Evolutionary conservation across 148 eudicot species (phyloP).

Genomic region (Rhododendron molle): DNA sequence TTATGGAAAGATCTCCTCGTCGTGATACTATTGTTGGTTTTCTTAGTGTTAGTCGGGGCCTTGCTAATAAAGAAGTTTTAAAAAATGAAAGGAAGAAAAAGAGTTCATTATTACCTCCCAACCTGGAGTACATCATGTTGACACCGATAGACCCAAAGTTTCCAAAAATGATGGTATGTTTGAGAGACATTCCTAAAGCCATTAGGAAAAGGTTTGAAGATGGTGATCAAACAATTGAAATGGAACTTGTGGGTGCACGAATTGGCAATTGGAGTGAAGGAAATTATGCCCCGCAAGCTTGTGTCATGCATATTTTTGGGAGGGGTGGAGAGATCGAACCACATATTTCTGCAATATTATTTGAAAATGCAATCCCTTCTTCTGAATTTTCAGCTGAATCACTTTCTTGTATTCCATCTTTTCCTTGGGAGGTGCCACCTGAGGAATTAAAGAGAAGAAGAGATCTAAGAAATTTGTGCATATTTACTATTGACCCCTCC

Average conservation of each 20-base stretch:
- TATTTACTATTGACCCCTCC: conserved; percentile 83
- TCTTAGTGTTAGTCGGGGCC: conserved; percentile 55
- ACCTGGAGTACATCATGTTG: conserved; percentile 43
- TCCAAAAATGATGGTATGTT: conserved; percentile 68
- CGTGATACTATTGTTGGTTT: conserved; percentile 71
- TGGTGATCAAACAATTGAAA: conserved; percentile 57
- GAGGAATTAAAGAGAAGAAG: conserved; percentile 46
- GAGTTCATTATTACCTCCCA: conserved; percentile 20
- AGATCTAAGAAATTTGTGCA: conserved; percentile 73
- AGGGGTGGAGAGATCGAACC: conserved; percentile 74
- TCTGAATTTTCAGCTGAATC: conserved; percentile 66
- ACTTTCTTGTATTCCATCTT: conserved; percentile 59
- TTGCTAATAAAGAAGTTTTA: conserved; percentile 31
- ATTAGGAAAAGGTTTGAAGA: conserved; percentile 60
- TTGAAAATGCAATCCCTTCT: conserved; percentile 50
- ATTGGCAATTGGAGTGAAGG: conserved; percentile 70
- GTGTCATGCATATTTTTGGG: conserved; percentile 54
- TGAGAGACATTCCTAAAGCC: conserved; percentile 49
- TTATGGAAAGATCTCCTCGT: conserved; percentile 59
- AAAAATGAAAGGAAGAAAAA: conserved; percentile 41
- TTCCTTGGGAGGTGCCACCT: conserved; percentile 55
- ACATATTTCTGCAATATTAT: conserved; percentile 71
- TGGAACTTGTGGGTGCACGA: conserved; percentile 70
- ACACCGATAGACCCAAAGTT: conserved; percentile 74
- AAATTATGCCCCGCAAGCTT: conserved; percentile 55